Evolutionary conservation across 2,329 filamentous ascomycete genomes (phyloP), one percentile per base, ranked within the genome.

Genomic region (Colletotrichum graminicola): DNA sequence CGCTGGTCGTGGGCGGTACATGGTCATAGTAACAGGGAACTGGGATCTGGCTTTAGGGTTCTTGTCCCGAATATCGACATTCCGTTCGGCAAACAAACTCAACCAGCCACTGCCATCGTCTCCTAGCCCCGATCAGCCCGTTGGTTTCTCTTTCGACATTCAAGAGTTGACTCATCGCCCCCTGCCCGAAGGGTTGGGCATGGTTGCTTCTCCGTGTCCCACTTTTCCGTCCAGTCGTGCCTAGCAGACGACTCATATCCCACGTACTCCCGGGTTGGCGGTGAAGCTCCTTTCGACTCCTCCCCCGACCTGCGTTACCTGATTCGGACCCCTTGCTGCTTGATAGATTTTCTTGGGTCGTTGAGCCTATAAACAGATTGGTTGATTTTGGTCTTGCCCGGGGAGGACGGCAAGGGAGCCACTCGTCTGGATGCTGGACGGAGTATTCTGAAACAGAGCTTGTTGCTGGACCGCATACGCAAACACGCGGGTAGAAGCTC

Each of bases 271-370:
- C 63, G 60, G 69, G 60, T 67, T 69, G 75, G 70, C 68, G 72
- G 73, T 76, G 75, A 76, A 78, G 76, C 74, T 76, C 67, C 41
- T 61, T 62, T 41, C 59, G 36, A 36, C 52, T 55, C 51, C 49
- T 21, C 34, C 32, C 34, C 32, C 49, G 36, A 29, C 54, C 62
- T 59, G 71, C 59, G 54, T 73, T 67, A 59, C 71, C 67, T 54
- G 51, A 73, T 73, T 51, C 23, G 67, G 67, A 62, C 39, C 63
- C 62, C 68, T 66, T 71, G 62, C 62, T 55, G 18, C 8, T 49
- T 52, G 49, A 54, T 45, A 54, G 29, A 14, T 67, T 64, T 29
- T 71, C 57, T 34, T 63, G 14, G 45, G 49, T 45, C 59, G 29
- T 52, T 39, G 56, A 47, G 47, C 59, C 12, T 69, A 34, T 34